These are phyloP conservation scores for Teunomyces panamensis DNA, from an alignment of 805 yeast genomes.

Conservation along the genomic window DNA sequence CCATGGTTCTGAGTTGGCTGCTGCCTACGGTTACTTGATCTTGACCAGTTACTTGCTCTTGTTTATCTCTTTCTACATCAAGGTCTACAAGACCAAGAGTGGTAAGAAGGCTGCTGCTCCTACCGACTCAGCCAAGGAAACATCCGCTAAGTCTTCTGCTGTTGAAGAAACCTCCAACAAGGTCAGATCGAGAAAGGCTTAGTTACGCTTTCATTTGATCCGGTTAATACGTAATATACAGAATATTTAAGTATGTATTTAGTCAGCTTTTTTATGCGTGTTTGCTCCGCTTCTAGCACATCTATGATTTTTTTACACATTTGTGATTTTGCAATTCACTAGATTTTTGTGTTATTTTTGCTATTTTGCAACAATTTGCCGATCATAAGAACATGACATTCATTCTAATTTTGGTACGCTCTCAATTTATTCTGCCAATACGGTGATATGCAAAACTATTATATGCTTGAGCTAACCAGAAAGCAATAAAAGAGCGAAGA, in stretches of 20 bases:
- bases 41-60: conserved; percentile 84
- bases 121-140: conserved; percentile 7
- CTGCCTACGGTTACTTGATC: conserved; percentile 84
- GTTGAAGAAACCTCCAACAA: conserved; percentile 14
- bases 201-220: conserved; percentile 1
- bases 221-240: neutral
- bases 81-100: conserved; percentile 62
- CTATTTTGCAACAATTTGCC: neutral
- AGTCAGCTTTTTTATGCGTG: no score
- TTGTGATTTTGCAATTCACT: neutral
- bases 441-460: neutral
- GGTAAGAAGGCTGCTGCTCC: conserved; percentile 15
- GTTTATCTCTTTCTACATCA: conserved; percentile 90
- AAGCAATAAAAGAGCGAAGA: neutral
- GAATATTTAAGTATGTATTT: neutral
- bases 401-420: neutral
- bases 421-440: neutral
- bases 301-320: neutral
- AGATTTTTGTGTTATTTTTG: neutral
- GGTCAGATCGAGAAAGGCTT: conserved; percentile 37
- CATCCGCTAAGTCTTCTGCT: conserved; percentile 8
- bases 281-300: neutral
- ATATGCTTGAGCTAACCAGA: neutral
- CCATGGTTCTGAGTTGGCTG: conserved; percentile 91
- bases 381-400: neutral